phyloP scores from a whole-genome alignment of 2,329 filamentous ascomycete genomes.

The Septoria linicola region DNA sequence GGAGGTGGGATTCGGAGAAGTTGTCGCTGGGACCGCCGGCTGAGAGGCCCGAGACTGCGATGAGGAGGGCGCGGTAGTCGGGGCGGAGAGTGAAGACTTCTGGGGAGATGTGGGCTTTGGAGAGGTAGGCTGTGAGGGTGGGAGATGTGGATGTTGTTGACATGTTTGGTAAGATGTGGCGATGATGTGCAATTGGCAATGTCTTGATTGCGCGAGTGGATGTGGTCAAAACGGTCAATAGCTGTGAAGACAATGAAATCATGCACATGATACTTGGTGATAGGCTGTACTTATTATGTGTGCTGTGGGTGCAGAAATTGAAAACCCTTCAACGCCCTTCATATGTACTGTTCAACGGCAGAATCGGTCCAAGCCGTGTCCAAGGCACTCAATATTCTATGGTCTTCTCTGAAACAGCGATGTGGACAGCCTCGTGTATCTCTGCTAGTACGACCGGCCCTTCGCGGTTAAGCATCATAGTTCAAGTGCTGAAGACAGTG shows the following conservation, averaged over 20 bases:
- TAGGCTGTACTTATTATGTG: neutral
- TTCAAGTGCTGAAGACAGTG: too few species aligned
- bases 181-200: neutral
- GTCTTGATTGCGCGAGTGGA: neutral
- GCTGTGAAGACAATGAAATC: too few species aligned
- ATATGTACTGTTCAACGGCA: neutral
- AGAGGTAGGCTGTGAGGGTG: conserved; percentile 19
- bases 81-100: conserved; percentile 40
- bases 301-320: neutral
- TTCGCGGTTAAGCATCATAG: too few species aligned
- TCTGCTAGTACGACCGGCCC: too few species aligned
- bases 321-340: neutral
- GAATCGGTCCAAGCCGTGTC: too few species aligned
- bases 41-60: conserved; percentile 38
- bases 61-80: conserved; percentile 42
- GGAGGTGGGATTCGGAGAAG: conserved; percentile 35
- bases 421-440: too few species aligned
- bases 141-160: too few species aligned
- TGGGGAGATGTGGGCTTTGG: conserved; percentile 14
- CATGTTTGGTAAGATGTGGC: neutral
- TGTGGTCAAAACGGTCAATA: neutral
- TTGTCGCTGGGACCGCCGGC: conserved; percentile 36
- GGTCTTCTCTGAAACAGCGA: too few species aligned
- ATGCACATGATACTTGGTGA: neutral
- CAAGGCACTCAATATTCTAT: too few species aligned